Conservation (phyloP, 306 rosid species). For the Vigna angularis region DNA sequence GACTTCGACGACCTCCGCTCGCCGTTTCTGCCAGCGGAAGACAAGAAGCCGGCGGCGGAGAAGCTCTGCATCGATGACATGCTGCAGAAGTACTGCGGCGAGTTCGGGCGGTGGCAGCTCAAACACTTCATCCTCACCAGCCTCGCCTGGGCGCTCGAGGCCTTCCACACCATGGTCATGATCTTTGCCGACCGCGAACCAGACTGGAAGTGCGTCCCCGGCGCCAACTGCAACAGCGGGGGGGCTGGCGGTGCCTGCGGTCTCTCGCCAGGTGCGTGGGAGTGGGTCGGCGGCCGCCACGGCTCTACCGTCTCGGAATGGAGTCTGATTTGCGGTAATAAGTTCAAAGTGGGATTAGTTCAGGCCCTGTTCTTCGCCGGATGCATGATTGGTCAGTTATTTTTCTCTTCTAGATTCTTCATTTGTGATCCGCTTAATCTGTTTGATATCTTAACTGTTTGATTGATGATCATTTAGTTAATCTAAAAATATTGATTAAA, state of each 20-base stretch:
- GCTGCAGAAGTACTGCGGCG: conserved; percentile 79
- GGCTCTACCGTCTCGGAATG: conserved; percentile 78
- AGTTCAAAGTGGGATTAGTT: conserved; percentile 79
- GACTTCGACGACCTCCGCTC: conserved; percentile 40
- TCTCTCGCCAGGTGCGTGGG: conserved; percentile 65
- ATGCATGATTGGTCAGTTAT: conserved; percentile 85
- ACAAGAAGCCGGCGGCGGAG: conserved; percentile 24
- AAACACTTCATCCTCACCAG: conserved; percentile 81
- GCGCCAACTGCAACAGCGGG: conserved; percentile 41
- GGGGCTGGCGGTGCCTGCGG: conserved; percentile 44
- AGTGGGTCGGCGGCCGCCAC: conserved; percentile 56
- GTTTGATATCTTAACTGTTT: too few species aligned
- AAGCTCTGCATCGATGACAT: conserved; percentile 76
- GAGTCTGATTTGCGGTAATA: conserved; percentile 83
- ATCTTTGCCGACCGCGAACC: conserved; percentile 87
- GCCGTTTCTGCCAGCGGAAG: conserved; percentile 47
- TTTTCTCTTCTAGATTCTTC: background rate
- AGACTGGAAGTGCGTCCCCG: conserved; percentile 56
- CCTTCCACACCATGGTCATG: conserved; percentile 95
- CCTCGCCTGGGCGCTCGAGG: conserved; percentile 92
- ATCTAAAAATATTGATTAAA: background rate
- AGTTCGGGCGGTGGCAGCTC: conserved; percentile 86
- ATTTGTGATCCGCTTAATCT: background rate
- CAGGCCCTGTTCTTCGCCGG: conserved; percentile 93
- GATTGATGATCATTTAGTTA: background rate